These are phyloP conservation scores for Suaeda aralocaspica DNA, from an alignment of 148 eudicot genomes.

Conservation along the genomic window DNA sequence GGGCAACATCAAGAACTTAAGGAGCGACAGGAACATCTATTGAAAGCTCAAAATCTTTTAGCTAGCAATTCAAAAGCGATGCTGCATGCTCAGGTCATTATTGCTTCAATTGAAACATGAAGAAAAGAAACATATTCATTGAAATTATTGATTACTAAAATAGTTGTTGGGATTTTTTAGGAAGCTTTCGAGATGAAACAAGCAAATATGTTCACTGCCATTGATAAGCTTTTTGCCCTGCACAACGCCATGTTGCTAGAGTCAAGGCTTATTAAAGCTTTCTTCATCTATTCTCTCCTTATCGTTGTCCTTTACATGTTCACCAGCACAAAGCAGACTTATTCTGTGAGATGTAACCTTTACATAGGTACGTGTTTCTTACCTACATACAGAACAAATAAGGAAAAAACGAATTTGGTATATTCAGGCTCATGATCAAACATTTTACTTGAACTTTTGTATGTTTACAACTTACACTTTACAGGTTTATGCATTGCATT, in stretches of 20 bases:
- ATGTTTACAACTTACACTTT: background rate
- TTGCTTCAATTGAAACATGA: background rate
- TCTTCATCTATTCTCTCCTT: slow-evolving; percentile 44
- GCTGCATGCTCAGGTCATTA: slow-evolving; percentile 67
- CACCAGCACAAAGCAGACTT: slow-evolving; percentile 76
- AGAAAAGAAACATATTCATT: background rate
- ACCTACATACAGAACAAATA: background rate
- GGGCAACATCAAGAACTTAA: slow-evolving; percentile 64
- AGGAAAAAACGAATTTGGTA: background rate
- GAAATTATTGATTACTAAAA: background rate
- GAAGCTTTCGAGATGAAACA: slow-evolving; percentile 85
- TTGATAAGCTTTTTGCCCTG: slow-evolving; percentile 69
- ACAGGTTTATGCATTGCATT: slow-evolving; percentile 44
- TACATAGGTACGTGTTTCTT: slow-evolving; percentile 45
- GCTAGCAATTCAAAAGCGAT: slow-evolving; percentile 57
- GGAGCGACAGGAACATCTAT: slow-evolving; percentile 50
- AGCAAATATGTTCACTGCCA: slow-evolving; percentile 68
- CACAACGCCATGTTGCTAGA: slow-evolving; percentile 77
- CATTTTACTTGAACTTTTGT: too few species aligned
- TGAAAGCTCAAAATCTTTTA: slow-evolving; percentile 56
- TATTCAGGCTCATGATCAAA: background rate
- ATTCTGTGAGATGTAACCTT: slow-evolving; percentile 60
- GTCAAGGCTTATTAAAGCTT: slow-evolving; percentile 57
- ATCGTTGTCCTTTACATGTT: slow-evolving; percentile 58
- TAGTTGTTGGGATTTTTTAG: slow-evolving; percentile 24